Percentiles rank a stretch among this genome's conserved stretches.
These are phyloP conservation scores for Circinella minor DNA, from an alignment of 371 early-diverging fungal species.

Conservation along the genomic window DNA sequence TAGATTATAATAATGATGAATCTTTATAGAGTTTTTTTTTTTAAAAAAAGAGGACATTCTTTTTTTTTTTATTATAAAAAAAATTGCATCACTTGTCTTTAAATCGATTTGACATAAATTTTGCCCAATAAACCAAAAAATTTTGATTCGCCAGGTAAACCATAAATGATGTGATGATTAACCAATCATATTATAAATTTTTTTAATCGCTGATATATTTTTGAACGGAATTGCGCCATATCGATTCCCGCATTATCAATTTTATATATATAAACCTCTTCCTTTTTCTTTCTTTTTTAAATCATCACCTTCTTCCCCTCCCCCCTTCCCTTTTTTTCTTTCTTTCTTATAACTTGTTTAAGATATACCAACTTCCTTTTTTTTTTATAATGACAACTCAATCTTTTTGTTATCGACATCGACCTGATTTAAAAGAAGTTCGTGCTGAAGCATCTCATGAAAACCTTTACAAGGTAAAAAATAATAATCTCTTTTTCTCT, in stretches of 20 bases:
- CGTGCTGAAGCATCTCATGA: conserved; percentile 13
- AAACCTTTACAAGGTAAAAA: conserved; percentile 21
- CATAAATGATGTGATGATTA: conserved; percentile 18
- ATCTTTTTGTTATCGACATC: conserved; percentile 27
- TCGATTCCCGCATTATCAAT: not conserved
- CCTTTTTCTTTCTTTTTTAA: conserved; percentile 2
- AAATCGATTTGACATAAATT: not conserved
- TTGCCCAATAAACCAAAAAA: not conserved
- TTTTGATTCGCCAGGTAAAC: conserved; percentile 6
- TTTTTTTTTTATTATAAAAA: too few relatives aligned
- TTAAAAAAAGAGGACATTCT: too few relatives aligned
- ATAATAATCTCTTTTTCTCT: too few relatives aligned
- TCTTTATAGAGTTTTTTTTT: too few relatives aligned
- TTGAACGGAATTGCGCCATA: conserved; percentile 17
- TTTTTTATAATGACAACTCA: not conserved
- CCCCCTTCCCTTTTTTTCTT: not conserved
- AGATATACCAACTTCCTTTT: too few relatives aligned
- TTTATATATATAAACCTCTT: not conserved
- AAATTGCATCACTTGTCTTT: not conserved
- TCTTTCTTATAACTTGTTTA: not conserved
- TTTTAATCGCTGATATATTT: not conserved
- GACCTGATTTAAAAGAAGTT: conserved; percentile 16
- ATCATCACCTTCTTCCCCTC: not conserved
- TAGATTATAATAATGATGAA: too few relatives aligned
- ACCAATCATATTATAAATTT: conserved; percentile 11